These are phyloP conservation scores for Aspergillus bertholletiae DNA, from an alignment of 495 filamentous ascomycete species.

Conservation along the genomic window DNA sequence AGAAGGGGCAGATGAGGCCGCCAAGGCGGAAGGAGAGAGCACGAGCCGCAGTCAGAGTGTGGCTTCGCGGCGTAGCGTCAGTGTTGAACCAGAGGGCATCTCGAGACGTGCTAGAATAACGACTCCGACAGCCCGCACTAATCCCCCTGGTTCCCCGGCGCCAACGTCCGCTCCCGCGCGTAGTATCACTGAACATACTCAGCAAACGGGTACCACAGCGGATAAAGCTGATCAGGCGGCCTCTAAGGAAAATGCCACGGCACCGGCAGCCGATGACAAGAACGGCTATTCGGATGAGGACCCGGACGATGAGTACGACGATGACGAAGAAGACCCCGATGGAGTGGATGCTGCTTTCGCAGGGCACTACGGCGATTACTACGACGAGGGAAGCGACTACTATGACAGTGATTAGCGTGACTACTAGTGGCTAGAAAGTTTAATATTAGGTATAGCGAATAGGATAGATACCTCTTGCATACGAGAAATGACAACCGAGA, in stretches of 20 bases:
- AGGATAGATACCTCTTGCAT: background rate
- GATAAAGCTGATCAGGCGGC: conserved; percentile 2
- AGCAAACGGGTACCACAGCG: background rate
- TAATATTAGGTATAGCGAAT: background rate
- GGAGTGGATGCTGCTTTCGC: conserved; percentile 39
- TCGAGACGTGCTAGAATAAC: conserved; percentile 19
- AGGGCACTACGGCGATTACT: conserved; percentile 33
- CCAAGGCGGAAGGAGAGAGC: conserved; percentile 30
- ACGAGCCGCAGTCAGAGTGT: conserved; percentile 37
- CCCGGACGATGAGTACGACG: conserved; percentile 30
- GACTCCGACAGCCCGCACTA: conserved; percentile 16
- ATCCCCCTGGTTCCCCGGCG: conserved; percentile 17
- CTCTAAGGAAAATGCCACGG: conserved; percentile 17
- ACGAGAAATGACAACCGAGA: background rate
- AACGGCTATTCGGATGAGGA: conserved; percentile 32
- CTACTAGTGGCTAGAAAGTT: background rate
- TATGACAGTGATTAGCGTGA: conserved; percentile 31
- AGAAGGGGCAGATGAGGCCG: conserved; percentile 25
- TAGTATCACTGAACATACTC: conserved; percentile 5
- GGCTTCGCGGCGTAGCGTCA: conserved; percentile 34
- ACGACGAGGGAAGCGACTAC: conserved; percentile 31
- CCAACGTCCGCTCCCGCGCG: conserved; percentile 13
- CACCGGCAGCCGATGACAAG: conserved; percentile 19
- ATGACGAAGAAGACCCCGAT: conserved; percentile 29
- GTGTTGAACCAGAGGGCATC: conserved; percentile 26